Conservation (phyloP, 1,139 yeast genomes). For the Kurtzmaniella quercitrusa region DNA sequence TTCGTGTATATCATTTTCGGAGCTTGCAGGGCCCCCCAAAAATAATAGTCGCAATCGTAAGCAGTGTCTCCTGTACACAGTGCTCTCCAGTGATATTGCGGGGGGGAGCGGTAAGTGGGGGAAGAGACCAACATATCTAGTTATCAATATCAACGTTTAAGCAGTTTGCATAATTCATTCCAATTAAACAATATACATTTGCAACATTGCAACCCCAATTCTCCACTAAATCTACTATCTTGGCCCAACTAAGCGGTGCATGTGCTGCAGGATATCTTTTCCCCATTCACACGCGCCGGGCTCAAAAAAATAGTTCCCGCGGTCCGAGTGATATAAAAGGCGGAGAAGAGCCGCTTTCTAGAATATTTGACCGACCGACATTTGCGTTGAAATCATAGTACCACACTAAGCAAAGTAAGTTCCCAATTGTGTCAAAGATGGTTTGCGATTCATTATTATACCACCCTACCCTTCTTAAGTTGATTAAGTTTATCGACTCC, state of each 20-base stretch:
- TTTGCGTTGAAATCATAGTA: background rate
- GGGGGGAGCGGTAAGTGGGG: background rate
- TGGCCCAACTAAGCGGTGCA: too few relatives aligned
- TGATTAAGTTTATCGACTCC: constrained; percentile 62
- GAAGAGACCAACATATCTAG: background rate
- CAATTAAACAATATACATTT: too few relatives aligned
- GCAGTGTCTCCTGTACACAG: background rate
- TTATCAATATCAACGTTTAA: too few relatives aligned
- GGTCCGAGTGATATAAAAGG: constrained; percentile 1
- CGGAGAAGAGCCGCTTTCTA: background rate
- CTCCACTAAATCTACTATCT: background rate
- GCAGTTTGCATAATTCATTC: too few relatives aligned
- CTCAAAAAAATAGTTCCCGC: constrained; percentile 1
- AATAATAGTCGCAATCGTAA: background rate
- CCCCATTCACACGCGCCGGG: background rate
- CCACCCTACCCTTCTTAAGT: constrained; percentile 69
- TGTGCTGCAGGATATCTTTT: background rate
- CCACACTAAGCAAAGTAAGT: background rate
- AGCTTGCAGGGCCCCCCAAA: too few relatives aligned
- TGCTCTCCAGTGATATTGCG: background rate
- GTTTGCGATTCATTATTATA: constrained; percentile 64
- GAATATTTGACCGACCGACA: background rate
- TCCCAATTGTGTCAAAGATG: constrained; percentile 29
- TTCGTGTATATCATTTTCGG: too few relatives aligned
- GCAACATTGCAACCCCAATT: background rate